Percentiles rank a stretch among this genome's conserved stretches.
Evolutionary conservation across 139 green algal genomes (phyloP).

Genomic region (Coccomyxa sp.): DNA sequence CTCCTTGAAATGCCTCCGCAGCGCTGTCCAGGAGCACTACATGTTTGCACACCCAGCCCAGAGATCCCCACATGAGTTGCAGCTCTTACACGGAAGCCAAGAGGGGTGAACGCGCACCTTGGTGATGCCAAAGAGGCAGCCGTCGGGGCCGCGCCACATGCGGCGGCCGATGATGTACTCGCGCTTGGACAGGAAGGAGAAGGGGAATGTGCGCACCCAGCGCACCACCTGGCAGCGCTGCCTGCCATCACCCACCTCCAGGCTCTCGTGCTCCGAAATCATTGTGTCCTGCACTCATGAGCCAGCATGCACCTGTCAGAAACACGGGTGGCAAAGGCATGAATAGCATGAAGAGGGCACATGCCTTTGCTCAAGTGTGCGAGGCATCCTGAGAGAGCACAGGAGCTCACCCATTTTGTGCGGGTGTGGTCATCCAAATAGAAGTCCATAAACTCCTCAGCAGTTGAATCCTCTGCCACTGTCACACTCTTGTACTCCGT

Average conservation of each 20-base stretch:
- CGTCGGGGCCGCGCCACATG: conserved; percentile 39
- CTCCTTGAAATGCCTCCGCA: too few relatives aligned
- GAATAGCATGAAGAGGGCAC: background rate
- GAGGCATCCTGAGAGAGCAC: background rate
- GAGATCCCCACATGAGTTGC: too few relatives aligned
- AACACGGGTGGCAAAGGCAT: background rate
- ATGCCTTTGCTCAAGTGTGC: background rate
- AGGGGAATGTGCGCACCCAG: conserved; percentile 86
- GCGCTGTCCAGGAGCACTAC: too few relatives aligned
- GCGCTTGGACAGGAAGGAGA: conserved; percentile 78
- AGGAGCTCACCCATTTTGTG: conserved; percentile 57
- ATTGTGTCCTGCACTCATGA: conserved; percentile 58
- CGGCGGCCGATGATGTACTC: conserved; percentile 83
- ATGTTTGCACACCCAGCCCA: too few relatives aligned
- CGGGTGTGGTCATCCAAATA: conserved; percentile 77
- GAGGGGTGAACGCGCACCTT: conserved; percentile 37
- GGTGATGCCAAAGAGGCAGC: conserved; percentile 58
- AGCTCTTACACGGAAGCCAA: too few relatives aligned
- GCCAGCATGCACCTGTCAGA: background rate
- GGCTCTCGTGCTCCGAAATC: conserved; percentile 59
- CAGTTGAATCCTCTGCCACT: conserved; percentile 55
- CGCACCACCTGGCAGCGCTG: conserved; percentile 76
- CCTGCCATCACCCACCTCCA: conserved; percentile 35
- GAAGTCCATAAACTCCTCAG: conserved; percentile 83
- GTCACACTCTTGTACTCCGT: conserved; percentile 89